Conservation (phyloP, 169 alveolate species). For the Eimeria praecox region DNA sequence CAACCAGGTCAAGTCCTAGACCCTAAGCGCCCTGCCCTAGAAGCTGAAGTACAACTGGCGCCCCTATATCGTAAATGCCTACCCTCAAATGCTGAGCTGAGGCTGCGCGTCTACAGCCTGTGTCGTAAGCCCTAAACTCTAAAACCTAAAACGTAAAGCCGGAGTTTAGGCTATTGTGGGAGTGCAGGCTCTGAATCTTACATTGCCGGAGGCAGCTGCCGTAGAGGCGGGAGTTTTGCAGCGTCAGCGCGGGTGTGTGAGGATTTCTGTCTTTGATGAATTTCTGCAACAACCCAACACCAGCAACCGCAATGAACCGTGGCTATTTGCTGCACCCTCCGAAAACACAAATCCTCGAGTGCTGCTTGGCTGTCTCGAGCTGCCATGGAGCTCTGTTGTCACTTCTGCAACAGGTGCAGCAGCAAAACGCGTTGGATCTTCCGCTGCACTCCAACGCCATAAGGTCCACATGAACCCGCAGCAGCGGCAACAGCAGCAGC, state of each 20-base stretch:
- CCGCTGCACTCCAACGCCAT: neutral
- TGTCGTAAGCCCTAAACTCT: neutral
- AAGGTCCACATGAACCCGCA: neutral
- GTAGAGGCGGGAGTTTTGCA: neutral
- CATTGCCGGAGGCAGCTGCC: neutral
- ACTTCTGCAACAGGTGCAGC: conserved; percentile 7
- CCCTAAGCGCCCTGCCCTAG: neutral
- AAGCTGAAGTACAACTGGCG: neutral
- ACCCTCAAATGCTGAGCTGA: neutral
- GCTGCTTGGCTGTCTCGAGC: neutral
- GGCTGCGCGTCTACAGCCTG: too few species aligned
- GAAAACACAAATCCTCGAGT: neutral
- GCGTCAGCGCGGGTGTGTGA: conserved; percentile 5
- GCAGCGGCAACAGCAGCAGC: neutral
- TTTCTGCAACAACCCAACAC: conserved; percentile 24
- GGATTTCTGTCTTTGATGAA: conserved; percentile 31
- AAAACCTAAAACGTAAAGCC: neutral
- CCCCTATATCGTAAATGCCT: neutral
- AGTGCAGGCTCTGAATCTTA: neutral
- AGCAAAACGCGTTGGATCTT: neutral
- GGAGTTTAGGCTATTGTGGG: neutral
- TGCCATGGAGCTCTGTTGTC: conserved; percentile 12
- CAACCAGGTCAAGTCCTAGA: conserved; percentile 63
- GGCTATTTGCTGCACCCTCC: neutral
- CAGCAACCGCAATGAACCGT: neutral